Conservation (phyloP, 768 basidiomycete genomes). For the Lactarius hatsudake region DNA sequence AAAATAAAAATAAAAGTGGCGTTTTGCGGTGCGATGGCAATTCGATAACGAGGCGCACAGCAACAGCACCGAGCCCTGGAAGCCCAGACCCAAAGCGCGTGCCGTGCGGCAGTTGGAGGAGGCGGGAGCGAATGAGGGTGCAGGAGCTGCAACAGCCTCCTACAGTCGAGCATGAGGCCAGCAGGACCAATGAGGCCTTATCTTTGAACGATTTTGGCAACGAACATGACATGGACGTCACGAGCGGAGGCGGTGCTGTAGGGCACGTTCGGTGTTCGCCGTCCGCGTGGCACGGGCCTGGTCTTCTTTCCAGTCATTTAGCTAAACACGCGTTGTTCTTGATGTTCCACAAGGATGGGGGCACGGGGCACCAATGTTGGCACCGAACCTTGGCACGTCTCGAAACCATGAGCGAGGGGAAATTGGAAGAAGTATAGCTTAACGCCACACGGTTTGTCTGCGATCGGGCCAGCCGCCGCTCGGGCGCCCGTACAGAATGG, state of each 20-base stretch:
- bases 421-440: not conserved
- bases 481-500: constrained; percentile 4
- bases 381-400: not conserved
- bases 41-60: constrained; percentile 1
- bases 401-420: not conserved
- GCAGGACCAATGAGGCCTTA: constrained; percentile 12
- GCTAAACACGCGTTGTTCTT: not conserved
- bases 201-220: constrained; percentile 2
- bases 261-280: not conserved
- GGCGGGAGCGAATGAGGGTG: not conserved
- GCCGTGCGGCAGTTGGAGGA: not conserved
- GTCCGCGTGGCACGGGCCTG: constrained; percentile 2
- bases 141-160: constrained; percentile 6
- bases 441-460: not conserved
- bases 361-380: not conserved
- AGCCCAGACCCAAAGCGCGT: not conserved
- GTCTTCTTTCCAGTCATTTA: not conserved
- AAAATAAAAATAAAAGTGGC: not conserved
- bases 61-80: not conserved
- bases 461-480: not conserved
- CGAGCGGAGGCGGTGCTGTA: constrained; percentile 13
- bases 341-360: not conserved
- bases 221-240: not conserved
- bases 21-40: not conserved
- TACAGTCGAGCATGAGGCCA: constrained; percentile 11